Evolutionary conservation across 768 basidiomycete genomes (phyloP).

Genomic region (Xerocomus brunneocitrinus): DNA sequence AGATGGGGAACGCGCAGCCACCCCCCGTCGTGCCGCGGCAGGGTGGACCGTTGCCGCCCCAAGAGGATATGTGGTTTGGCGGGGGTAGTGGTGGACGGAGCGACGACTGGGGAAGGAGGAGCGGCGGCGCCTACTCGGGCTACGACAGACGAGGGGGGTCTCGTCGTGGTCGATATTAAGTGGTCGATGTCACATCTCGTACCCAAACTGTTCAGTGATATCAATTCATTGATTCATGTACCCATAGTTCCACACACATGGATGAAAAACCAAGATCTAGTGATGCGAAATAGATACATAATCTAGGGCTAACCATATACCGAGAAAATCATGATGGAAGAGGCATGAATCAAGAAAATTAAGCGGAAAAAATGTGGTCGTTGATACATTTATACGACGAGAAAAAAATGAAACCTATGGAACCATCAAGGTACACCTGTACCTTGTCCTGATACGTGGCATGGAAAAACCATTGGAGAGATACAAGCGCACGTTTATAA

Average conservation of each 20-base stretch:
- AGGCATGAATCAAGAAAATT: neutral
- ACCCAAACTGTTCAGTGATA: neutral
- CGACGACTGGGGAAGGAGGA: constrained; percentile 37
- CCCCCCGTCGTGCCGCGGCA: constrained; percentile 32
- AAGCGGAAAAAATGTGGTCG: neutral
- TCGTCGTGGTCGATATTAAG: constrained; percentile 27
- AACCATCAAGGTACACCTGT: neutral
- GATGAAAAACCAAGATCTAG: neutral
- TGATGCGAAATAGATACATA: constrained; percentile 5
- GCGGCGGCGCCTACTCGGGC: constrained; percentile 36
- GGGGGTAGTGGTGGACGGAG: constrained; percentile 28
- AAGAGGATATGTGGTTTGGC: constrained; percentile 48
- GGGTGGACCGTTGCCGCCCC: constrained; percentile 39
- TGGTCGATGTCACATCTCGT: neutral
- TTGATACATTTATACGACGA: constrained; percentile 13
- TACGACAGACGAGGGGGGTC: constrained; percentile 22
- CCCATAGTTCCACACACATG: neutral
- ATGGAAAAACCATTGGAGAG: neutral
- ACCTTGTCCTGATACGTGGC: neutral
- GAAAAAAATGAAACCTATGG: neutral
- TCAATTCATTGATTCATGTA: constrained; percentile 7
- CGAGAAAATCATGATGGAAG: neutral
- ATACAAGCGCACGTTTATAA: neutral
- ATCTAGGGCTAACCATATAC: constrained; percentile 3
- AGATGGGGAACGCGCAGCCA: constrained; percentile 11